Percentiles rank a stretch among this genome's conserved stretches.
phyloP scores from a whole-genome alignment of 345 rosid genomes.

The Anastatica hierochuntica region DNA sequence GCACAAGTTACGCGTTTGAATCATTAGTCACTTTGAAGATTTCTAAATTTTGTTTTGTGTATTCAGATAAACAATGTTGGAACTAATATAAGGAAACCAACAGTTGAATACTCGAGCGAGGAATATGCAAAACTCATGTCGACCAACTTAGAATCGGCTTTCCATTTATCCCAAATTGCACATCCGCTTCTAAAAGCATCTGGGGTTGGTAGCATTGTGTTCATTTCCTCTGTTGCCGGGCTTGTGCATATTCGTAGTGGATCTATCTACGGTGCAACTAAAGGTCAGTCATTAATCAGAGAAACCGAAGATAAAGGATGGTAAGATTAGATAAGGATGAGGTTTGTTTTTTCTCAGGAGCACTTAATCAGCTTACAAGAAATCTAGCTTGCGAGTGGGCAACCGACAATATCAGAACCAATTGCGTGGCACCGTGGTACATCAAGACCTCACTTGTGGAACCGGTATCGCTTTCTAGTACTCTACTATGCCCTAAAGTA shows the following conservation, averaged over 20 bases:
- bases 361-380: slow-evolving; percentile 72
- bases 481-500: background rate
- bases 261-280: slow-evolving; percentile 58
- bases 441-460: slow-evolving; percentile 71
- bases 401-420: slow-evolving; percentile 71
- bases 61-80: slow-evolving; percentile 81
- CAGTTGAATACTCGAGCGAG: slow-evolving; percentile 57
- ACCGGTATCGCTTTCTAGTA: slow-evolving; percentile 31
- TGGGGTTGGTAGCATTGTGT: slow-evolving; percentile 66
- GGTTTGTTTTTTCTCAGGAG: slow-evolving; percentile 31
- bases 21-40: background rate
- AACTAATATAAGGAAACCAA: slow-evolving; percentile 72
- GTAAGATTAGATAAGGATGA: too few relatives aligned
- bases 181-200: slow-evolving; percentile 86
- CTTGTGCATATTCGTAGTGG: slow-evolving; percentile 37
- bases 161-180: slow-evolving; percentile 65
- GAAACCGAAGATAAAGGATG: background rate
- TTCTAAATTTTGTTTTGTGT: slow-evolving; percentile 3
- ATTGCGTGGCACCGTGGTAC: slow-evolving; percentile 80
- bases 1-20: background rate
- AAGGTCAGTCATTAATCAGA: slow-evolving; percentile 39
- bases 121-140: slow-evolving; percentile 47
- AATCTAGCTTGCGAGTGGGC: slow-evolving; percentile 95
- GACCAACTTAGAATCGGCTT: slow-evolving; percentile 70
- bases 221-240: slow-evolving; percentile 82